Evolutionary conservation across 371 early-diverging fungal species (phyloP).

Genomic region (Batrachochytrium dendrobatidis): DNA sequence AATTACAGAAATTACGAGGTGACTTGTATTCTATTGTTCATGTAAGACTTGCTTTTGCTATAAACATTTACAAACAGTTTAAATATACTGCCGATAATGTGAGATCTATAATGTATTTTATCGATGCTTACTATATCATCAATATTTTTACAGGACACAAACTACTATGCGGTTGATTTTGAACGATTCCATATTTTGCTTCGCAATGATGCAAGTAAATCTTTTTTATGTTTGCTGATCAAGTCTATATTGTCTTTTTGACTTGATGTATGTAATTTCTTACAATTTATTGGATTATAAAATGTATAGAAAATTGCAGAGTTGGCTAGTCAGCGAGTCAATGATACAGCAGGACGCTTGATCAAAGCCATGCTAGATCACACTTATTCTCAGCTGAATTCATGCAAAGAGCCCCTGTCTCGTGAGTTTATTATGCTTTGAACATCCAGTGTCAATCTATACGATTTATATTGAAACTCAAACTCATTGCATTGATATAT

Average conservation of each 20-base stretch:
- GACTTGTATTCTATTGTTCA: too few relatives aligned
- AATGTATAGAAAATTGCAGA: constrained; percentile 48
- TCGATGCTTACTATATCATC: too few relatives aligned
- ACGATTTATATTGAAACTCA: not conserved
- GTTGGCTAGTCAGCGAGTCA: constrained; percentile 56
- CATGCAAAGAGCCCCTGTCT: constrained; percentile 23
- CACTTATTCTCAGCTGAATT: constrained; percentile 39
- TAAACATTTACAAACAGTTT: too few relatives aligned
- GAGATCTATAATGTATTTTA: too few relatives aligned
- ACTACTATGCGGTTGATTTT: constrained; percentile 10
- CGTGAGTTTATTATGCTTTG: constrained; percentile 1
- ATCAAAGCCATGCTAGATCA: constrained; percentile 49
- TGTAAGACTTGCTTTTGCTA: too few relatives aligned
- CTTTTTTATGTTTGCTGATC: not conserved
- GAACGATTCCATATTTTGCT: constrained; percentile 61
- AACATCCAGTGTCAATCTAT: not conserved
- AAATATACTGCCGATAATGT: too few relatives aligned
- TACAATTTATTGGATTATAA: not conserved
- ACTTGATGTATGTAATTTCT: not conserved
- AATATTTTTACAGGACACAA: not conserved
- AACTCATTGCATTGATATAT: not conserved
- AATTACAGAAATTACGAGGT: too few relatives aligned
- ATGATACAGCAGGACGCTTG: constrained; percentile 58
- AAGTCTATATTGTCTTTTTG: constrained; percentile 6
- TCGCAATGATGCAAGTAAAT: constrained; percentile 56